Evolutionary conservation across 768 basidiomycete genomes (phyloP), one percentile per base, ranked within the genome.

Genomic region (Myochromella boudieri): DNA sequence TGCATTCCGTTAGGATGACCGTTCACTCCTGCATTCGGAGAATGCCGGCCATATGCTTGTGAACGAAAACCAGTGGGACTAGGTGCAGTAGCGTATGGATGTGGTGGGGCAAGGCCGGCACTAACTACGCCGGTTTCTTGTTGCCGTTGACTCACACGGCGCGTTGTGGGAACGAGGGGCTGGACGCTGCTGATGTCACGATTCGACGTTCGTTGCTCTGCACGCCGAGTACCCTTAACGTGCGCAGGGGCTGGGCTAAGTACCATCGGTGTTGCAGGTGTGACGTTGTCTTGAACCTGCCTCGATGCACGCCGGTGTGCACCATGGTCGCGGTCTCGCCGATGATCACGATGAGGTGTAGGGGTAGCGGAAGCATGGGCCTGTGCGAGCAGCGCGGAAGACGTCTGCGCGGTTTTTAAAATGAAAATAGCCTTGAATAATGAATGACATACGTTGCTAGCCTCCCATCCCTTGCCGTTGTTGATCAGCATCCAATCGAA

Each of bases 401-500:
- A 68, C 0, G 74, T 71, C 76, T 78, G 52, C 22, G 31, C 50
- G 21, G 36, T 42, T 51, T 15, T 46, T 40, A 52, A 46, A 46
- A 51, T 12, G 34, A 29, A 28, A 38, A 56, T 37, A 45, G 40
- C 38, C 11, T 33, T 24, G 11, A 29, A 41, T 6, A n/a, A 36
- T 27, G n/a, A 48, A 41, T 41, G 25, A 78, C 87, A 55, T 66
- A 93, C 93, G 60, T 80, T 83, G 49, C 82, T 76, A 29, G 85
- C 87, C 76, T 97, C 93, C 94, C 95, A 97, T 33, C 95, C 95
- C 68, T 95, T 95, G 54, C 95, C 94, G 40, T 80, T 78, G 65
- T 97, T 95, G 53, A 98, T 74, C 33, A 91, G 61, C 91, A 95
- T 97, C 95, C 95, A 98, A 60, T 98, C 95, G 59, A 89, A 98